These are phyloP conservation scores for Acanthamoeba lenticulata DNA, from an alignment of 208 protist species.

Conservation along the genomic window DNA sequence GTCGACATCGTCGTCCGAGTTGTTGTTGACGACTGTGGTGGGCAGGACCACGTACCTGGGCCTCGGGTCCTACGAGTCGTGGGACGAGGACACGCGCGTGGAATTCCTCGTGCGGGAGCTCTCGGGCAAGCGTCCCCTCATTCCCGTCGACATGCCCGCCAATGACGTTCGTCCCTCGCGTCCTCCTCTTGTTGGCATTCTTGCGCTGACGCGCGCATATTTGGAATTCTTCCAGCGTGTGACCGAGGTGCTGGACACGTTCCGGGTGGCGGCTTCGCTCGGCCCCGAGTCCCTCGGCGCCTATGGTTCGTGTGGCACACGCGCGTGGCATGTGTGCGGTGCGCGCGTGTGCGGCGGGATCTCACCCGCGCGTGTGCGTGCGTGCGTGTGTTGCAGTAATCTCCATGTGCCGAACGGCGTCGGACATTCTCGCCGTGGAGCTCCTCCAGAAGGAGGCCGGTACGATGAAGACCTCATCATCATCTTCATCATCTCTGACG, in stretches of 20 bases:
- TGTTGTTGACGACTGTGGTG: no score
- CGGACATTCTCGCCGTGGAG: constrained; percentile 84
- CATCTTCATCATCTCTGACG: not conserved
- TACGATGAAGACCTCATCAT: not conserved
- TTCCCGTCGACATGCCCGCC: constrained; percentile 70
- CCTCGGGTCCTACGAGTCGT: no score
- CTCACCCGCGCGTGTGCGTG: no score
- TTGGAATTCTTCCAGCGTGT: not conserved
- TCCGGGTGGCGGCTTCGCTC: constrained; percentile 70
- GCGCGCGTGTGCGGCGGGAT: no score
- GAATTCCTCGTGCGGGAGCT: constrained; percentile 79
- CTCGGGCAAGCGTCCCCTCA: constrained; percentile 70
- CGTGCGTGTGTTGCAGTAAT: constrained; percentile 73
- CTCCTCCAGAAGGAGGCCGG: constrained; percentile 77
- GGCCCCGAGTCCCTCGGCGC: constrained; percentile 79
- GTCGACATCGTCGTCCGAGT: no score
- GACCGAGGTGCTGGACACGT: constrained; percentile 80
- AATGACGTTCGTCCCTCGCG: not conserved
- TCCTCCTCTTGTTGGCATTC: not conserved
- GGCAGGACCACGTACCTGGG: no score
- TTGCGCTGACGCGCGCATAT: not conserved
- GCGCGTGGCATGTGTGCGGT: no score
- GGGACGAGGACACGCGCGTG: constrained; percentile 76
- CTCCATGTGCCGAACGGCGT: constrained; percentile 82
- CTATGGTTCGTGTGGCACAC: constrained; percentile 73